A percentile compares a stretch with the other conserved stretches of the same genome.
phyloP scores from a whole-genome alignment of 2,329 filamentous ascomycete species.

The Pseudogymnoascus sp. region DNA sequence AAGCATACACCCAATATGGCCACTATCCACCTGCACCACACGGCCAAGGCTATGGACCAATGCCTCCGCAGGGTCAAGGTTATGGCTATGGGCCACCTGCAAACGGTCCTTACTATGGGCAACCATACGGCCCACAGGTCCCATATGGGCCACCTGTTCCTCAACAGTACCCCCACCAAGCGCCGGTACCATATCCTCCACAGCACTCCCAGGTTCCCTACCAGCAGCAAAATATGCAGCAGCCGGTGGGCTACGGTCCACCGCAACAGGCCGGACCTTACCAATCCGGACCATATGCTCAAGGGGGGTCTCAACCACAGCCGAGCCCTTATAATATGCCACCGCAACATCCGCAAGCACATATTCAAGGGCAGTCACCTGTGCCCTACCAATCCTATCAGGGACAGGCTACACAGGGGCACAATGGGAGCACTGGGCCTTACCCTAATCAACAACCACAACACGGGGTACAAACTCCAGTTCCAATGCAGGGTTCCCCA shows the following conservation, averaged over 20 bases:
- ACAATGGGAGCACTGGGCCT: background rate
- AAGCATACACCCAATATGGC: background rate
- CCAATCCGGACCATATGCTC: background rate
- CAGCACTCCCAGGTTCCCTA: constrained; percentile 15
- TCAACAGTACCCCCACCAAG: constrained; percentile 18
- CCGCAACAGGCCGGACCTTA: constrained; percentile 10
- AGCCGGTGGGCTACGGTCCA: constrained; percentile 15
- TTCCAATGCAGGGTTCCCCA: background rate
- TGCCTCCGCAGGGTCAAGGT: background rate
- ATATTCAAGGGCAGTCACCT: constrained; percentile 10
- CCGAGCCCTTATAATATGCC: constrained; percentile 9
- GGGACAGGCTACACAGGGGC: background rate
- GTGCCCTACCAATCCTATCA: background rate
- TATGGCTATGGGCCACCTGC: background rate
- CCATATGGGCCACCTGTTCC: constrained; percentile 17
- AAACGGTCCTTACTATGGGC: constrained; percentile 10
- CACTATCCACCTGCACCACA: constrained; percentile 3
- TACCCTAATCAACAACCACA: background rate
- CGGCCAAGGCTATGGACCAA: background rate
- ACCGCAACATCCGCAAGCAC: constrained; percentile 13
- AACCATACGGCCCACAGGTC: constrained; percentile 16
- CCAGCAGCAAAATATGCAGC: constrained; percentile 14
- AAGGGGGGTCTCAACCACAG: constrained; percentile 4
- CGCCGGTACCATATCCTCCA: constrained; percentile 19
- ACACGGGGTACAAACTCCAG: background rate